phyloP scores from a whole-genome alignment of 306 rosid genomes.

The Pachyrhizus erosus region DNA sequence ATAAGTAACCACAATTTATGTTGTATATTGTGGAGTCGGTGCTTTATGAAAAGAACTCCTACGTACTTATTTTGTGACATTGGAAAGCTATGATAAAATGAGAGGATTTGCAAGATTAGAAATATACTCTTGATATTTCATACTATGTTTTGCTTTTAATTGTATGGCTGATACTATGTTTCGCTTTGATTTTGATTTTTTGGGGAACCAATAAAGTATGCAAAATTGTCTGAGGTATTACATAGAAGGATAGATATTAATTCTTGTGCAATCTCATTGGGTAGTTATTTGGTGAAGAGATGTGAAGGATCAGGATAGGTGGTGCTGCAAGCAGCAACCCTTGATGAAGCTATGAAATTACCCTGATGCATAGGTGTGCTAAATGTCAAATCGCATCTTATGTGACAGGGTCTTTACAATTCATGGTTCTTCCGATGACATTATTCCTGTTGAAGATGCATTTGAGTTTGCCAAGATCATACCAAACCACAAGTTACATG shows the following conservation, averaged over 20 bases:
- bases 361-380: conserved; percentile 24
- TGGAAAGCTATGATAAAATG: not conserved
- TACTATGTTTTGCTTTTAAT: not conserved
- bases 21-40: not conserved
- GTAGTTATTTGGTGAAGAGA: not conserved
- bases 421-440: conserved; percentile 72
- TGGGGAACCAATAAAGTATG: not conserved
- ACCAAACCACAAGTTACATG: conserved; percentile 69
- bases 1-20: not conserved
- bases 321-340: not conserved
- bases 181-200: not conserved
- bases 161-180: not conserved
- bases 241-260: not conserved
- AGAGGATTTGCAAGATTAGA: not conserved
- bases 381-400: conserved; percentile 27
- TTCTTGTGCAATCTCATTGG: not conserved
- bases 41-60: not conserved
- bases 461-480: conserved; percentile 66
- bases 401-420: conserved; percentile 67
- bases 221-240: not conserved
- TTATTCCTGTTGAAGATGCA: conserved; percentile 64
- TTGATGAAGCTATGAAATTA: not conserved
- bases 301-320: too few relatives aligned
- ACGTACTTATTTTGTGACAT: not conserved
- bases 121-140: not conserved